Conservation (phyloP, 495 filamentous ascomycete species). For the Neurospora africana region DNA sequence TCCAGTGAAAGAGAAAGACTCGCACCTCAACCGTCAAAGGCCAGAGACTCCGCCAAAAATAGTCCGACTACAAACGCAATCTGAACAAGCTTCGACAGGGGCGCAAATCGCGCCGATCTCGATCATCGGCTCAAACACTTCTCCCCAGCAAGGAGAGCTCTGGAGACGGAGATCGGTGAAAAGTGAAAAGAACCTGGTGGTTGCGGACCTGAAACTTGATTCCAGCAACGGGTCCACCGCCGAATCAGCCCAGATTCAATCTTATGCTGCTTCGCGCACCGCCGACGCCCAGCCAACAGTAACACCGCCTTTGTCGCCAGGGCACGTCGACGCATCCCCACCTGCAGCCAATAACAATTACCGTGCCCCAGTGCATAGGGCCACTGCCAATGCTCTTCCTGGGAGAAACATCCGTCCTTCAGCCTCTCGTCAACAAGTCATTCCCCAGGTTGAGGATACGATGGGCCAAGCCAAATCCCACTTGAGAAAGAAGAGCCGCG, state of each 20-base stretch:
- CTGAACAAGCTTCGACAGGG: constrained; percentile 8
- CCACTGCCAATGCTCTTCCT: constrained; percentile 15
- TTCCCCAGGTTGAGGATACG: constrained; percentile 5
- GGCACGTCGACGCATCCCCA: not conserved
- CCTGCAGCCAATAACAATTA: not conserved
- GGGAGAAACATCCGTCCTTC: constrained; percentile 25
- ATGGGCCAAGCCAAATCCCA: constrained; percentile 22
- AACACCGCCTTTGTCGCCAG: constrained; percentile 5
- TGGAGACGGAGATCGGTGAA: constrained; percentile 37
- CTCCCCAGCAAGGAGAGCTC: constrained; percentile 29
- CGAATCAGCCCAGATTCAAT: constrained; percentile 8
- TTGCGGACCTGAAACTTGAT: constrained; percentile 34
- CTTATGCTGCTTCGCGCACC: constrained; percentile 2
- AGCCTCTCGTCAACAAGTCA: constrained; percentile 10
- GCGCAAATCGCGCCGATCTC: constrained; percentile 6
- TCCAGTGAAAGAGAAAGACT: constrained; percentile 21
- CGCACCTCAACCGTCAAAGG: constrained; percentile 1
- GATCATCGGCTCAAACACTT: constrained; percentile 8
- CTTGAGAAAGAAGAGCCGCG: constrained; percentile 6
- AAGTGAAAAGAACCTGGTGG: constrained; percentile 27
- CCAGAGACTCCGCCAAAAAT: constrained; percentile 9
- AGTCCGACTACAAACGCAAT: constrained; percentile 1
- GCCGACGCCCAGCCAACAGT: constrained; percentile 4
- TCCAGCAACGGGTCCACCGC: constrained; percentile 37
- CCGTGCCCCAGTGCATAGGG: constrained; percentile 11